A percentile compares a stretch with the other conserved stretches of the same genome.
Conservation (phyloP, 371 early-diverging fungal species). For the Mortierella sp. region DNA sequence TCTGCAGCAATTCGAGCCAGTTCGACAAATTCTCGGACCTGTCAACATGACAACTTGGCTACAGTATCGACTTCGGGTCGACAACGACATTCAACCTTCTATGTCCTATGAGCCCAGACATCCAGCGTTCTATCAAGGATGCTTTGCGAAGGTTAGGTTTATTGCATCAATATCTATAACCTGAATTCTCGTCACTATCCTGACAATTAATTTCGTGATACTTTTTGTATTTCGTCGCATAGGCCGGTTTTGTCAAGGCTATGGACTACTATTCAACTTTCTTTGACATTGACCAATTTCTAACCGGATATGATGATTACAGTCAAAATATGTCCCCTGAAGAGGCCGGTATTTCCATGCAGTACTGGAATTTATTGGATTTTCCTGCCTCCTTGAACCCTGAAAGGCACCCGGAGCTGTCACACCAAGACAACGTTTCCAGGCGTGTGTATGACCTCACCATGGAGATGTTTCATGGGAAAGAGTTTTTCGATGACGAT, state of each 20-base stretch:
- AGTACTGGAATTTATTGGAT: constrained; percentile 51
- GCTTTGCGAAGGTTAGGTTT: constrained; percentile 40
- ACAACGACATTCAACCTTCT: constrained; percentile 21
- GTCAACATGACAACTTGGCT: constrained; percentile 56
- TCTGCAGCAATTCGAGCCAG: constrained; percentile 41
- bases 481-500: constrained; percentile 46
- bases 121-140: constrained; percentile 42
- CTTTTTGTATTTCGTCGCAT: neutral
- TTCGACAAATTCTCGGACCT: constrained; percentile 51
- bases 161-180: neutral
- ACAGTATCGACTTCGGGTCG: constrained; percentile 52
- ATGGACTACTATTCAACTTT: constrained; percentile 42
- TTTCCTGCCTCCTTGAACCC: constrained; percentile 44
- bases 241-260: constrained; percentile 48
- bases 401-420: constrained; percentile 28
- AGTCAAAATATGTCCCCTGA: constrained; percentile 11
- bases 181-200: neutral
- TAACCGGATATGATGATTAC: constrained; percentile 10
- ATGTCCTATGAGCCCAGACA: constrained; percentile 54
- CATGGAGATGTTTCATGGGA: constrained; percentile 42
- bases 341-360: constrained; percentile 9
- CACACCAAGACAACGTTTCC: constrained; percentile 37
- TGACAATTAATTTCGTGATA: neutral
- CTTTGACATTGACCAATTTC: constrained; percentile 32
- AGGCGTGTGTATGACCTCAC: constrained; percentile 40